phyloP scores from a whole-genome alignment of 2,329 filamentous ascomycete genomes.

The Aureobasidium lini region DNA sequence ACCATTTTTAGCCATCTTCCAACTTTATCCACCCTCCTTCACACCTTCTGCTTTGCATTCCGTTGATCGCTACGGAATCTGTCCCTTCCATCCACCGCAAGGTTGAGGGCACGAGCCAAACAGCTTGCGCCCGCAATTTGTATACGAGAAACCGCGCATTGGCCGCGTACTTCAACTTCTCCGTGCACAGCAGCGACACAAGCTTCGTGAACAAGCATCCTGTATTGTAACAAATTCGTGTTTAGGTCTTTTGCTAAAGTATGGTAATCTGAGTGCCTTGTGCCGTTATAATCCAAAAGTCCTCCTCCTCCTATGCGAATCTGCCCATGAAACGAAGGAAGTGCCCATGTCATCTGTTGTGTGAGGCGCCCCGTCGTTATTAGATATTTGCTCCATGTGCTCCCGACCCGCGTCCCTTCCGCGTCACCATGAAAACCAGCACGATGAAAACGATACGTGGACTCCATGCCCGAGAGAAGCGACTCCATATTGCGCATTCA shows the following conservation, averaged over 20 bases:
- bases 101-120: constrained; percentile 6
- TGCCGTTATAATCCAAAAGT: neutral
- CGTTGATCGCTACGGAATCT: neutral
- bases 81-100: neutral
- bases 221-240: neutral
- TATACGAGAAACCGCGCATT: constrained; percentile 1
- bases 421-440: neutral
- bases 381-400: neutral
- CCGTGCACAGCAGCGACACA: neutral
- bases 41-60: neutral
- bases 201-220: neutral
- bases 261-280: neutral
- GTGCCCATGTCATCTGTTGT: neutral
- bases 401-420: neutral
- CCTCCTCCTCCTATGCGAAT: neutral
- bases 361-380: neutral
- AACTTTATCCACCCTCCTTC: neutral
- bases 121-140: neutral
- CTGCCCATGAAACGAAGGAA: neutral
- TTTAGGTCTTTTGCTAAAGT: neutral
- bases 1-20: neutral
- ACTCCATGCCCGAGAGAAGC: neutral
- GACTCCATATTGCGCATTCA: neutral
- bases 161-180: neutral
- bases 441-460: neutral